phyloP scores from a whole-genome alignment of 164 flowering plant species.

The Piper betle region DNA sequence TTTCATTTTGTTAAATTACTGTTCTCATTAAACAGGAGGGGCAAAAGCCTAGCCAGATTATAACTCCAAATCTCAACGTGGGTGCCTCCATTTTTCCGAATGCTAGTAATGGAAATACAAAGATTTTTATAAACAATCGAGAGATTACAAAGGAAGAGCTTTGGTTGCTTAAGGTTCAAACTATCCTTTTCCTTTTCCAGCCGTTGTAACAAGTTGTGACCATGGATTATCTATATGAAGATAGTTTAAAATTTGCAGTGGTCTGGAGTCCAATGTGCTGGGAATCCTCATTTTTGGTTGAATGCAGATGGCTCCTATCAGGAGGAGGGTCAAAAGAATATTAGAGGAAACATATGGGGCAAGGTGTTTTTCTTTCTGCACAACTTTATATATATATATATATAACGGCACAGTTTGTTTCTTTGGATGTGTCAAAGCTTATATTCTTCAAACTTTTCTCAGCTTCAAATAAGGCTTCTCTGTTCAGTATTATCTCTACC shows the following conservation, averaged over 20 bases:
- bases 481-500: constrained; percentile 83
- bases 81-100: constrained; percentile 54
- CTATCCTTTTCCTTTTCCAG: background rate
- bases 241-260: constrained; percentile 30
- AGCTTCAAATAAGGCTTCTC: constrained; percentile 72
- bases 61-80: constrained; percentile 74
- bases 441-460: constrained; percentile 9
- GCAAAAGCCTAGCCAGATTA: constrained; percentile 67
- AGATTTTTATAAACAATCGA: constrained; percentile 75
- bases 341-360: constrained; percentile 87
- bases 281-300: constrained; percentile 94
- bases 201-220: background rate
- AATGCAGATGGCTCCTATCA: constrained; percentile 90
- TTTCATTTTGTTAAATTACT: too few relatives aligned
- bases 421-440: background rate
- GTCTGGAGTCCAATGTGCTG: constrained; percentile 96
- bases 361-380: constrained; percentile 36
- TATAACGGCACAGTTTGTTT: background rate
- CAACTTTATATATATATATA: too few relatives aligned
- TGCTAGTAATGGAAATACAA: constrained; percentile 95
- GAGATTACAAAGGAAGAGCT: constrained; percentile 86
- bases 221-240: background rate
- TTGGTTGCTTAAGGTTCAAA: constrained; percentile 74
- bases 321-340: constrained; percentile 92
- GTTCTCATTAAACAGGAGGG: constrained; percentile 52